A percentile compares a stretch with the other conserved stretches of the same genome.
phyloP scores from a whole-genome alignment of 2,329 filamentous ascomycete species.

The Botrytis pseudocinerea region DNA sequence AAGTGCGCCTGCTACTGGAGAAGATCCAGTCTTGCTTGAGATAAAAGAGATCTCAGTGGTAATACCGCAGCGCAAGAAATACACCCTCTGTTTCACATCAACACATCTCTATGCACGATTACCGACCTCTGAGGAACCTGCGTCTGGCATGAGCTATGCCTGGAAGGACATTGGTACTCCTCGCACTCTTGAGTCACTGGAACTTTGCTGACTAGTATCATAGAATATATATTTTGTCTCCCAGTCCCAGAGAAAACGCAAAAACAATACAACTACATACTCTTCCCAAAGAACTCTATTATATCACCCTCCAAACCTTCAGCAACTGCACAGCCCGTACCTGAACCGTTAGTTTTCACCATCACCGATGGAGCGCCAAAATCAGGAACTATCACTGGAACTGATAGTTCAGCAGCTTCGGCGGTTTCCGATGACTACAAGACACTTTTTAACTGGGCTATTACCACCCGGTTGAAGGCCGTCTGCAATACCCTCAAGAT shows the following conservation, averaged over 20 bases:
- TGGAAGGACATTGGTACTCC: slow-evolving; percentile 63
- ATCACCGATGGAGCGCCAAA: slow-evolving; percentile 61
- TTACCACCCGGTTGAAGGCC: slow-evolving; percentile 53
- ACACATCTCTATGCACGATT: slow-evolving; percentile 59
- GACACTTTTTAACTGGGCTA: slow-evolving; percentile 61
- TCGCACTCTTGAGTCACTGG: neutral
- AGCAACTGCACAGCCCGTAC: slow-evolving; percentile 39
- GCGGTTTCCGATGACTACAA: slow-evolving; percentile 60
- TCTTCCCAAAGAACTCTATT: slow-evolving; percentile 57
- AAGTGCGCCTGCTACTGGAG: slow-evolving; percentile 37
- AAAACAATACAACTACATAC: slow-evolving; percentile 64
- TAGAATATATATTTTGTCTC: slow-evolving; percentile 63
- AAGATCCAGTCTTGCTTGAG: slow-evolving; percentile 57
- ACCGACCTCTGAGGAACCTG: slow-evolving; percentile 52
- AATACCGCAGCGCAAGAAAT: slow-evolving; percentile 68
- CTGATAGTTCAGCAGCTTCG: slow-evolving; percentile 51
- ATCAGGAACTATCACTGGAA: slow-evolving; percentile 55
- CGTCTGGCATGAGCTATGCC: slow-evolving; percentile 56
- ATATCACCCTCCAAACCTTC: slow-evolving; percentile 53
- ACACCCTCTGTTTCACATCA: slow-evolving; percentile 62
- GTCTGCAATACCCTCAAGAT: slow-evolving; percentile 52
- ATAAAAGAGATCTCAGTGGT: slow-evolving; percentile 68
- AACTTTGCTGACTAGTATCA: slow-evolving; percentile 14
- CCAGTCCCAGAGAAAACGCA: slow-evolving; percentile 66
- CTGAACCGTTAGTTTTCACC: slow-evolving; percentile 66